Evolutionary conservation across 306 rosid genomes (phyloP).

Genomic region (Cicer bijugum): DNA sequence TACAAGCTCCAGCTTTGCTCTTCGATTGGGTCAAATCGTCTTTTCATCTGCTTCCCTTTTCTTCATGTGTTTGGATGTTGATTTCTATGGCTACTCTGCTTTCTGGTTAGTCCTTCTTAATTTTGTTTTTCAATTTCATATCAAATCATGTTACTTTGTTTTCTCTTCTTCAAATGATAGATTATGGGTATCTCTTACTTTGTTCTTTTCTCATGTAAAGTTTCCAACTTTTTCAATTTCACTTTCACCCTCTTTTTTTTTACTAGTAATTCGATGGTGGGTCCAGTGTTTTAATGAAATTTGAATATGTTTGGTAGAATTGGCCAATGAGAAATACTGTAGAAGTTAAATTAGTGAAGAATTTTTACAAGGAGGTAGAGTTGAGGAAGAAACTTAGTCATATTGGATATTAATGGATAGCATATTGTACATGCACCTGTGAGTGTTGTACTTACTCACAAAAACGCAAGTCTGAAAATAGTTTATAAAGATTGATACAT

Average conservation of each 20-base stretch:
- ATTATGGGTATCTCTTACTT: not conserved
- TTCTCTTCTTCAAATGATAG: not conserved
- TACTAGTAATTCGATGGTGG: conserved; percentile 9
- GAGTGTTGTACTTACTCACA: not conserved
- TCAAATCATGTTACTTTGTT: not conserved
- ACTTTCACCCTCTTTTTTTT: not conserved
- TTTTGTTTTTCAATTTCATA: not conserved
- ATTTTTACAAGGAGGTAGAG: not conserved
- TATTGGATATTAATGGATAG: conserved; percentile 1
- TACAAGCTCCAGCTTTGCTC: conserved; percentile 91
- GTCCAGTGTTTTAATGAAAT: conserved; percentile 24
- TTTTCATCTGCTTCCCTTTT: conserved; percentile 88
- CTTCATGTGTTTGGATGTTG: conserved; percentile 78
- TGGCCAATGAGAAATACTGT: conserved; percentile 19
- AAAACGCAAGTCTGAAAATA: too few species aligned
- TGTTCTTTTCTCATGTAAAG: conserved; percentile 9
- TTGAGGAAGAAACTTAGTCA: conserved; percentile 15
- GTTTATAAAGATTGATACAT: too few species aligned
- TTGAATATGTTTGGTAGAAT: not conserved
- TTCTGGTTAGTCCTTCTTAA: conserved; percentile 62
- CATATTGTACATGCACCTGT: not conserved
- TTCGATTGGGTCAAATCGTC: conserved; percentile 85
- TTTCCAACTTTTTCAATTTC: conserved; percentile 12
- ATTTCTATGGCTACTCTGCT: conserved; percentile 80
- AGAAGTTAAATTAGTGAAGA: conserved; percentile 16